Base-by-base conservation (phyloP, 441 rosid species). In the Adansonia madagascariensis region DNA sequence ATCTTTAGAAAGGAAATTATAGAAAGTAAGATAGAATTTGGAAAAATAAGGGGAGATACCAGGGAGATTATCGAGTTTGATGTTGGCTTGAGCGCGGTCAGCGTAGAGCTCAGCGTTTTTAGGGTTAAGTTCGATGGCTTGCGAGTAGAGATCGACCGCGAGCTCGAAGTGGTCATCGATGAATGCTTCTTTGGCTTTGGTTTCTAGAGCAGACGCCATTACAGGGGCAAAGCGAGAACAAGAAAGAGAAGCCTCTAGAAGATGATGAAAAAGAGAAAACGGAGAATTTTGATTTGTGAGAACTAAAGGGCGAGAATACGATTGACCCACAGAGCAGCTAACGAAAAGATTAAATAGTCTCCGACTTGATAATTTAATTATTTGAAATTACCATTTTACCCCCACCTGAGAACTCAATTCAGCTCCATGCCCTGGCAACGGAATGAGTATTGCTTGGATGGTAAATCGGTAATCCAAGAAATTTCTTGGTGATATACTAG, bases 61-160 rank as follows among this genome's bases (percentile, higher is more conserved):
- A 1, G 98, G 80, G 79, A 91, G 80, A 82, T 80, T 84, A 35
- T 27, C 5, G 88, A 90, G 94, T 75, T 96, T 96, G 85, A 90
- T 85, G 76, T 88, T 85, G 79, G 98, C 97, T 84, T 96, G 99
- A 74, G 99, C 94, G 43, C 98, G 98, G 85, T 96, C 94, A 5
- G 94, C 94, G 79, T 77, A 90, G 70, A 94, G 90, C 46, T 90
- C 98, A 2, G 98, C 89, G 80, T 76, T 79, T 39, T 77, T 85
- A 71, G 98, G 97, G 88, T 79, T 82, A 73, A 90, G 81, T 12
- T 61, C 71, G 81, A 96, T 88, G 73, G 97, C 99, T 83, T 91
- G 90, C 0, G 94, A 81, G 83, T 90, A 92, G 79, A 96, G 91
- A 78, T 90, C 94, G 76, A 80, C 82, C 47, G 98, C 92, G 14